These are phyloP conservation scores for Neurospora hispaniola DNA, from an alignment of 495 filamentous ascomycete species.

Conservation along the genomic window DNA sequence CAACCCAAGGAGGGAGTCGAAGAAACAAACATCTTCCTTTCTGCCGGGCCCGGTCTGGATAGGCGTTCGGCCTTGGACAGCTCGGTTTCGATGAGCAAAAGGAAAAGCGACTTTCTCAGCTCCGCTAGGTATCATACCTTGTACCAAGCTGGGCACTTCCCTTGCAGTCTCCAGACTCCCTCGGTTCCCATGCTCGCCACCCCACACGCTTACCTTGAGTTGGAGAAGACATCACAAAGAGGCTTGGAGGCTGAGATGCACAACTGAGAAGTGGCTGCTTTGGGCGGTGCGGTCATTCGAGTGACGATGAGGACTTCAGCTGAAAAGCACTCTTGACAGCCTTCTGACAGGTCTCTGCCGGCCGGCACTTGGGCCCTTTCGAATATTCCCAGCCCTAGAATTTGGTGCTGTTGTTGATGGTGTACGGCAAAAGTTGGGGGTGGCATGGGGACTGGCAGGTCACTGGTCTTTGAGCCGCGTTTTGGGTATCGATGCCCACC, in stretches of 20 bases:
- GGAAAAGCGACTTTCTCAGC: not conserved
- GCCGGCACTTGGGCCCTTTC: not conserved
- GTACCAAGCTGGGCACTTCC: not conserved
- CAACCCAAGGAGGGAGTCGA: not conserved
- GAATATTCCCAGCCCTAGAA: conserved; percentile 10
- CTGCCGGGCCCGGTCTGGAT: not conserved
- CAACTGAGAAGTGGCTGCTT: not conserved
- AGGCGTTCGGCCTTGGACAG: not conserved
- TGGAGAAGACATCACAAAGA: not conserved
- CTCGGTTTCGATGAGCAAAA: not conserved
- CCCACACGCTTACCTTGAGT: not conserved
- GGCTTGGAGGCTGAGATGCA: not conserved
- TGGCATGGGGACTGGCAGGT: conserved; percentile 7
- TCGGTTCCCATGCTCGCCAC: not conserved
- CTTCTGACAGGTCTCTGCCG: not conserved
- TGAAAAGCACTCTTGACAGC: not conserved
- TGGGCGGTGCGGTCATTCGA: not conserved
- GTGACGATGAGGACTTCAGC: not conserved
- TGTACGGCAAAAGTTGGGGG: conserved; percentile 14
- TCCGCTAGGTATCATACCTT: not conserved
- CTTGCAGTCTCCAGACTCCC: not conserved
- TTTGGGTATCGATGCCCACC: conserved; percentile 26
- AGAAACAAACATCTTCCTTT: not conserved
- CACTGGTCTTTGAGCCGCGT: conserved; percentile 17
- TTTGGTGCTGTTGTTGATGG: conserved; percentile 16